These are phyloP conservation scores for Spongospora subterranea DNA, from an alignment of 208 protist genomes.

Conservation along the genomic window DNA sequence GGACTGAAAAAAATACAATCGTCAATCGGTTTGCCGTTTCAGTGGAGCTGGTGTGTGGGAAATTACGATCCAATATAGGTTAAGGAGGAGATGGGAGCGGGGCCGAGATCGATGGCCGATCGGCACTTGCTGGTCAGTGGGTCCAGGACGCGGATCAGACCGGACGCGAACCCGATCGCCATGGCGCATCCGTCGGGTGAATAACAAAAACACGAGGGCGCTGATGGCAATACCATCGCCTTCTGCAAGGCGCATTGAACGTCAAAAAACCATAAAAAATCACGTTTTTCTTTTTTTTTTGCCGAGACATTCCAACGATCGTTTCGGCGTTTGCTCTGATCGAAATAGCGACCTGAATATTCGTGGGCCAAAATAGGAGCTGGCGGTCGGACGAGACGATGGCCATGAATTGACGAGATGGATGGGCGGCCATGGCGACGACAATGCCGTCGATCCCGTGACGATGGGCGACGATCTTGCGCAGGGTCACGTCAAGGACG, in stretches of 20 bases:
- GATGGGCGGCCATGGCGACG: too few relatives aligned
- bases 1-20: too few relatives aligned
- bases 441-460: too few relatives aligned
- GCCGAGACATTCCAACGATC: neutral
- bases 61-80: too few relatives aligned
- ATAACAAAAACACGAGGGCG: too few relatives aligned
- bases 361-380: neutral
- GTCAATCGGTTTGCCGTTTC: too few relatives aligned
- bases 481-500: neutral
- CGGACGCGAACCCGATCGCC: neutral
- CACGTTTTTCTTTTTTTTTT: neutral
- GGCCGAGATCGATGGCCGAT: neutral
- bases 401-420: too few relatives aligned
- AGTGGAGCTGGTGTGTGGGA: too few relatives aligned
- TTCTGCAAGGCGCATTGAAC: neutral
- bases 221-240: neutral
- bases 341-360: neutral
- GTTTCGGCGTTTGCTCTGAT: neutral
- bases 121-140: neutral
- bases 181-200: neutral
- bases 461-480: neutral
- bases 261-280: neutral
- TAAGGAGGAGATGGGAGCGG: neutral
- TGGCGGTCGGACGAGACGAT: neutral
- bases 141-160: neutral